A percentile compares a stretch with the other conserved stretches of the same genome.
These are phyloP conservation scores for Rutstroemia sp. DNA, from an alignment of 2,329 filamentous ascomycete genomes.

Conservation along the genomic window DNA sequence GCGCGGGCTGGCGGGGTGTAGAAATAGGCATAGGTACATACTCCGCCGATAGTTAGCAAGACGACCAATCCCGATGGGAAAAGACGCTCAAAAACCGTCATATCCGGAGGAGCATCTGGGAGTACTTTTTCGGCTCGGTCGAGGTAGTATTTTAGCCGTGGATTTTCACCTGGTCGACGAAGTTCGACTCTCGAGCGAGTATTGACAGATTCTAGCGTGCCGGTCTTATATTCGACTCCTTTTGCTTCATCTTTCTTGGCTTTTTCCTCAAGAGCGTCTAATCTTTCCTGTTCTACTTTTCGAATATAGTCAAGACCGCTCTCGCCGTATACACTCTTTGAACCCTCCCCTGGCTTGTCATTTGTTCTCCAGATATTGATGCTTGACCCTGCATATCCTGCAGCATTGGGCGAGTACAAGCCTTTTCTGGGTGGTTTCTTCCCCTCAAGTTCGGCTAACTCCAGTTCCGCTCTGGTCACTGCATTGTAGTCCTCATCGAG, in stretches of 20 bases:
- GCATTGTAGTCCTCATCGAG: conserved; percentile 56
- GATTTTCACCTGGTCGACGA: conserved; percentile 22
- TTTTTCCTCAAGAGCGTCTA: conserved; percentile 40
- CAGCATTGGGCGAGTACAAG: conserved; percentile 24
- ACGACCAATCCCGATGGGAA: conserved; percentile 46
- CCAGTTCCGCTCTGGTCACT: conserved; percentile 54
- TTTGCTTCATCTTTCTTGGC: conserved; percentile 34
- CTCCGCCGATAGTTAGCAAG: conserved; percentile 37
- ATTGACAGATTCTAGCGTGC: conserved; percentile 17
- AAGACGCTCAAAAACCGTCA: conserved; percentile 46
- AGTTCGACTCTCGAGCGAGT: conserved; percentile 23
- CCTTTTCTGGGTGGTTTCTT: background rate
- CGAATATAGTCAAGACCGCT: conserved; percentile 51
- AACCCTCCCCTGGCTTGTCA: background rate
- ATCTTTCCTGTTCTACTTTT: conserved; percentile 39
- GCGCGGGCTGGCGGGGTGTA: conserved; percentile 44
- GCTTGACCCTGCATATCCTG: background rate
- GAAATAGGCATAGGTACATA: conserved; percentile 37
- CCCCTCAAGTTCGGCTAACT: conserved; percentile 46
- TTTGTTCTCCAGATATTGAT: background rate
- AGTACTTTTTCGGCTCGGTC: conserved; percentile 44
- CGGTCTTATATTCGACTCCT: conserved; percentile 30
- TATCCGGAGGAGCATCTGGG: conserved; percentile 44
- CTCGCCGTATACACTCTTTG: conserved; percentile 47
- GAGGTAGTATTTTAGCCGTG: conserved; percentile 25